Evolutionary conservation across 2,329 filamentous ascomycete species (phyloP).

Genomic region (Penicillium sp.): DNA sequence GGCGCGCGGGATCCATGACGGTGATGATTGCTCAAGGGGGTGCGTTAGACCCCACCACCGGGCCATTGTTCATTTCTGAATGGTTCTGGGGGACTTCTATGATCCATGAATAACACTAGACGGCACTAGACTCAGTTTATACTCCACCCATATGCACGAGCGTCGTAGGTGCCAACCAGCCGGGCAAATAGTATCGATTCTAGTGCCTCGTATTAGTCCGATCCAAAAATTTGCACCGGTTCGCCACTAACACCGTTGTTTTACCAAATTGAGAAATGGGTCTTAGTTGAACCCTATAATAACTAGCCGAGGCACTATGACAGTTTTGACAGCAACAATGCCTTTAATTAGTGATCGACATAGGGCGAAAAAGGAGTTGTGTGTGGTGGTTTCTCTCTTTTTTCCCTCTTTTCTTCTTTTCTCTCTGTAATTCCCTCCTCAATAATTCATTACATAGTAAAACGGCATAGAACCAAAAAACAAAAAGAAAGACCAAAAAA

Average conservation of each 20-base stretch:
- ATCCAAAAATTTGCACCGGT: constrained; percentile 2
- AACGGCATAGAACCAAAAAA: not conserved
- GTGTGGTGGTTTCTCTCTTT: not conserved
- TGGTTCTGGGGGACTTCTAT: constrained; percentile 9
- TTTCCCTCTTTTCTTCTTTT: not conserved
- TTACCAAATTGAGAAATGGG: constrained; percentile 7
- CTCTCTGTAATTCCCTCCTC: not conserved
- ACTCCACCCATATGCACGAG: constrained; percentile 5
- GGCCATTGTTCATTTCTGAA: not conserved
- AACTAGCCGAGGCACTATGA: constrained; percentile 19
- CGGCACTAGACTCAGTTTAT: not conserved
- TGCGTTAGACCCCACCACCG: constrained; percentile 5
- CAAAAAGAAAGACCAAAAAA: too few relatives aligned
- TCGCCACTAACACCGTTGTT: constrained; percentile 12
- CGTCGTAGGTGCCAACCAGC: not conserved
- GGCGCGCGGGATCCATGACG: not conserved
- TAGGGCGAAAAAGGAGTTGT: not conserved
- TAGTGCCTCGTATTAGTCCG: constrained; percentile 8
- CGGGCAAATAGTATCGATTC: constrained; percentile 3
- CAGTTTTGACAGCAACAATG: constrained; percentile 1
- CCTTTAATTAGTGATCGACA: not conserved
- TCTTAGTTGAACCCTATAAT: constrained; percentile 11
- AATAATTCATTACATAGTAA: not conserved
- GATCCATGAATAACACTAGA: constrained; percentile 1
- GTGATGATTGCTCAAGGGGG: constrained; percentile 4